A percentile compares a stretch with the other conserved stretches of the same genome.
Conservation (phyloP, 1,284 basidiomycete genomes). For the Moniliophthora roreri region DNA sequence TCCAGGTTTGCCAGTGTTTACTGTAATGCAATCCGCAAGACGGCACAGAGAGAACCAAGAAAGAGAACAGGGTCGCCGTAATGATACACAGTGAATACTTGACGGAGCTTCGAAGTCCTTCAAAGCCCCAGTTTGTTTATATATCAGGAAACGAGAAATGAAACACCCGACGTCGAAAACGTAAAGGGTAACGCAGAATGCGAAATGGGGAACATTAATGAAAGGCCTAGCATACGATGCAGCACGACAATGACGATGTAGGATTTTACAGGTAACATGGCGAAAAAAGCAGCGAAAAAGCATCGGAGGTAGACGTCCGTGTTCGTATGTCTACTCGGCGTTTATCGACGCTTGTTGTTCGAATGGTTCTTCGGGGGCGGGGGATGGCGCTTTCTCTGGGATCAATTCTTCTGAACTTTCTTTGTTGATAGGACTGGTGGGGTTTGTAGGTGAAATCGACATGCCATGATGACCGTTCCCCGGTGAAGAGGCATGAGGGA, state of each 20-base stretch:
- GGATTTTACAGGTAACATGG: background rate
- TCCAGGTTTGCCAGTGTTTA: too few relatives aligned
- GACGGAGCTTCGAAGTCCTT: too few relatives aligned
- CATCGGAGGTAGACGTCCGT: background rate
- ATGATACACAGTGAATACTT: too few relatives aligned
- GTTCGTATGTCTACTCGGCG: background rate
- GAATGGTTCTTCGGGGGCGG: background rate
- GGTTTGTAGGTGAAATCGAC: conserved; percentile 71
- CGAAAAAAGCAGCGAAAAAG: background rate
- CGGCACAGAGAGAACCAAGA: too few relatives aligned
- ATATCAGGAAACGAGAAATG: too few relatives aligned
- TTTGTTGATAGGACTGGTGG: conserved; percentile 58
- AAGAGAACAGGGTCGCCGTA: too few relatives aligned
- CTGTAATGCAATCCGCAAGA: too few relatives aligned
- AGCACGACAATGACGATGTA: background rate
- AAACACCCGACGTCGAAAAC: too few relatives aligned
- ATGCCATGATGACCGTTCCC: conserved; percentile 52
- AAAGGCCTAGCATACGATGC: background rate
- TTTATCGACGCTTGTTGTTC: background rate
- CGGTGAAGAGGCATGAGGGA: conserved; percentile 68
- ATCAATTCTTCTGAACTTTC: conserved; percentile 41
- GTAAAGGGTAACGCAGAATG: too few relatives aligned
- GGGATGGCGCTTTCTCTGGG: background rate
- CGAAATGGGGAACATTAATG: too few relatives aligned
- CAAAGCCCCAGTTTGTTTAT: too few relatives aligned